phyloP scores from a whole-genome alignment of 2,329 filamentous ascomycete genomes.

The Trichocomaceae sp. region DNA sequence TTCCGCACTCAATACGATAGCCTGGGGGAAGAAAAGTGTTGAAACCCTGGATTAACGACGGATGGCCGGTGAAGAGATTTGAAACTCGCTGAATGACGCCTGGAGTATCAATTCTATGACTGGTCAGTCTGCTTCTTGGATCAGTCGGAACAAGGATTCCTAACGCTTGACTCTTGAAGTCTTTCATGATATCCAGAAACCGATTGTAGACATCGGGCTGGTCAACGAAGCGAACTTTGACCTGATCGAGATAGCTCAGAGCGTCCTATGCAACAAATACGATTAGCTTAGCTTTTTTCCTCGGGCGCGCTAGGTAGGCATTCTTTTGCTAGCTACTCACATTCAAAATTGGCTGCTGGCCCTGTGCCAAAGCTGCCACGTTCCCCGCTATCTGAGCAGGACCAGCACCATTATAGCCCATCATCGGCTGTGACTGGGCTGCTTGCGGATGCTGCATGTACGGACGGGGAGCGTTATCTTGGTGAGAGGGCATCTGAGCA shows the following conservation, averaged over 20 bases:
- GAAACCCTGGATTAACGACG: slow-evolving; percentile 92
- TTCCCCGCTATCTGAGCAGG: slow-evolving; percentile 43
- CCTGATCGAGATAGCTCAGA: slow-evolving; percentile 92
- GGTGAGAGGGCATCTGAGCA: slow-evolving; percentile 55
- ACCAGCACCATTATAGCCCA: slow-evolving; percentile 42
- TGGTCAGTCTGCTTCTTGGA: slow-evolving; percentile 14
- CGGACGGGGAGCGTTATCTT: slow-evolving; percentile 48
- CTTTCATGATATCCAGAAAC: slow-evolving; percentile 98
- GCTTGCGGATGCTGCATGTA: slow-evolving; percentile 58
- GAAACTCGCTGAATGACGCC: slow-evolving; percentile 96
- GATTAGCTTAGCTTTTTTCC: not conserved
- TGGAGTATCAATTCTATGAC: slow-evolving; percentile 75
- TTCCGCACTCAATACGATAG: slow-evolving; percentile 93
- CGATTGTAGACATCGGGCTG: slow-evolving; percentile 96
- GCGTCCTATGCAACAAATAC: slow-evolving; percentile 52
- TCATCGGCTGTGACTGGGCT: slow-evolving; percentile 47
- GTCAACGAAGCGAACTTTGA: slow-evolving; percentile 95
- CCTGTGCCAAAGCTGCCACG: slow-evolving; percentile 60
- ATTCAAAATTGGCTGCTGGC: slow-evolving; percentile 75
- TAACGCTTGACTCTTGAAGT: slow-evolving; percentile 95
- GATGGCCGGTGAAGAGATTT: slow-evolving; percentile 89
- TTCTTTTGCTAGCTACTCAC: slow-evolving; percentile 32
- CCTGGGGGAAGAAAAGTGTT: slow-evolving; percentile 95
- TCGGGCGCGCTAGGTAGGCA: not conserved
- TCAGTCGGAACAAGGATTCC: slow-evolving; percentile 32